A percentile compares a stretch with the other conserved stretches of the same genome.
phyloP scores from a whole-genome alignment of 176 grass and related monocot genomes.

The Alopecurus myosuroides region DNA sequence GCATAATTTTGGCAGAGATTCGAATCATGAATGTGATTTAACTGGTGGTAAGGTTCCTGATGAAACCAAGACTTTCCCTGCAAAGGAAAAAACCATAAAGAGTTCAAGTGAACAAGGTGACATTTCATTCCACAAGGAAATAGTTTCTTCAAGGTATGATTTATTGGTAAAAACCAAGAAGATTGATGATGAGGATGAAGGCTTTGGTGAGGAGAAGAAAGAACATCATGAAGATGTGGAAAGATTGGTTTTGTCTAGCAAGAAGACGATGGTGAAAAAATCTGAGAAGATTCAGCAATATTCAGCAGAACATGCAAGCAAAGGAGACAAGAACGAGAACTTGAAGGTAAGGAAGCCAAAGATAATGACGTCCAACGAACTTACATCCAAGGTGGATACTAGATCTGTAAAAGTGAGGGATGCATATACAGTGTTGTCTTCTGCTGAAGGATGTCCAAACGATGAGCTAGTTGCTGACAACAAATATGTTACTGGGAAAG shows the following conservation, averaged over 20 bases:
- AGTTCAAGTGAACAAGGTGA: background rate
- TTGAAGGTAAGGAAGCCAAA: constrained; percentile 28
- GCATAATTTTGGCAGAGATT: constrained; percentile 36
- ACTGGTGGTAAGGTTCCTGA: constrained; percentile 20
- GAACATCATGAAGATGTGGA: constrained; percentile 23
- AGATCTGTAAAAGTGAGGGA: background rate
- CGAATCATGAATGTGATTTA: constrained; percentile 20
- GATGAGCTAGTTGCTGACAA: constrained; percentile 23
- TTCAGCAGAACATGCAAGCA: background rate
- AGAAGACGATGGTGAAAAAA: constrained; percentile 24
- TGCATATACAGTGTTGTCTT: constrained; percentile 9
- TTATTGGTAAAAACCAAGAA: constrained; percentile 18
- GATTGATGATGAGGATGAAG: constrained; percentile 8
- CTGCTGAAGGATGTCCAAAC: background rate
- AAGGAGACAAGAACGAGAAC: background rate
- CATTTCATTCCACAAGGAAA: constrained; percentile 31
- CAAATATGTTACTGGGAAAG: constrained; percentile 34
- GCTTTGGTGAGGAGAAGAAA: constrained; percentile 21
- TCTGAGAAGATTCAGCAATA: constrained; percentile 22
- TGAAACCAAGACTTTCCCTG: constrained; percentile 15
- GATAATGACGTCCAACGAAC: background rate
- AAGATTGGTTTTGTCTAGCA: constrained; percentile 30
- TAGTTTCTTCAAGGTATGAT: constrained; percentile 24
- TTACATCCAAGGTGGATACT: background rate
- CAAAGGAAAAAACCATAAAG: constrained; percentile 29